A percentile compares a stretch with the other conserved stretches of the same genome.
phyloP scores from a whole-genome alignment of 176 grass and related monocot genomes.

The Areca catechu region DNA sequence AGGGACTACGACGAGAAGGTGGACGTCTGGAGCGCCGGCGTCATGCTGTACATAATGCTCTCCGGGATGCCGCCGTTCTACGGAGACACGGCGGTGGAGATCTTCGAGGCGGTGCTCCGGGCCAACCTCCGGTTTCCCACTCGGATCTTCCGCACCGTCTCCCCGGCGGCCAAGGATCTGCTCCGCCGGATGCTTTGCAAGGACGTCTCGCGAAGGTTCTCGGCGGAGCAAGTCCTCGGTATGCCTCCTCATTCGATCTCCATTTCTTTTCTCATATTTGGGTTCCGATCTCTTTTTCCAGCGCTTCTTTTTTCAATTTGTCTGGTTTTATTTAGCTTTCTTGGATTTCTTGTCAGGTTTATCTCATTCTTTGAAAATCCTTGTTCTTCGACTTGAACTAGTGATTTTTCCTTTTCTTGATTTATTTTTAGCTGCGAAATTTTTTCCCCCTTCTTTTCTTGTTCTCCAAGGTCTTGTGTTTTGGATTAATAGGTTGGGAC shows the following conservation, averaged over 20 bases:
- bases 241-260: not conserved
- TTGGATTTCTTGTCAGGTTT: not conserved
- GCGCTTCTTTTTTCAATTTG: too few species aligned
- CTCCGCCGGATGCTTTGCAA: constrained; percentile 75
- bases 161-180: constrained; percentile 66
- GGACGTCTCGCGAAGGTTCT: constrained; percentile 68
- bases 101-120: constrained; percentile 51
- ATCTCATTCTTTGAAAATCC: not conserved
- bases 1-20: constrained; percentile 71
- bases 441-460: too few species aligned
- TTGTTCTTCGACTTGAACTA: not conserved
- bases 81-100: constrained; percentile 54
- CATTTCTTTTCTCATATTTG: not conserved
- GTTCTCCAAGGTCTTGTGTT: too few species aligned
- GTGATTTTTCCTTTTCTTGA: too few species aligned
- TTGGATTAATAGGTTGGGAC: too few species aligned
- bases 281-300: not conserved
- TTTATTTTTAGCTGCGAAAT: too few species aligned
- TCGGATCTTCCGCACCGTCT: constrained; percentile 48
- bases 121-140: constrained; percentile 61
- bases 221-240: constrained; percentile 78
- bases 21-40: constrained; percentile 88
- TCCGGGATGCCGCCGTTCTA: constrained; percentile 60
- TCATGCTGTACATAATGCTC: constrained; percentile 62
- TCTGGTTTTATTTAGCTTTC: too few species aligned